Percentiles rank a stretch among this genome's conserved stretches.
Conservation (phyloP, 352 stramenopile species). For the Aphanomyces euteiches region DNA sequence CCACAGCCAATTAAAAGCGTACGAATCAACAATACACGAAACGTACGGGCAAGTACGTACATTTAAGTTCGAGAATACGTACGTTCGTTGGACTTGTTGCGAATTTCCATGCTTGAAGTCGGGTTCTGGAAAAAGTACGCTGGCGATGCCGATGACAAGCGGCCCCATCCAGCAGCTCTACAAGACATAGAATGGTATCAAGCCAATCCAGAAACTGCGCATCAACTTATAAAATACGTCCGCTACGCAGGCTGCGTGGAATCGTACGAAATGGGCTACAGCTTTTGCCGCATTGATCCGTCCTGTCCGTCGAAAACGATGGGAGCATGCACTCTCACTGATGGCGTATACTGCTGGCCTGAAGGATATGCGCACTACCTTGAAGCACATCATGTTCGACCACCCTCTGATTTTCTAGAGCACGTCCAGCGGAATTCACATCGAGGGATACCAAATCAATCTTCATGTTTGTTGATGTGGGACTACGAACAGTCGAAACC, state of each 20-base stretch:
- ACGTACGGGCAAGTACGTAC: no score
- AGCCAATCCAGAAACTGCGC: slow-evolving; percentile 31
- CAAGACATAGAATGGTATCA: slow-evolving; percentile 54
- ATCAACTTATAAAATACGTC: slow-evolving; percentile 54
- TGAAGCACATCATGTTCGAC: slow-evolving; percentile 54
- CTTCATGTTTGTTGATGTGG: slow-evolving; percentile 49
- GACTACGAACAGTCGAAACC: slow-evolving; percentile 39
- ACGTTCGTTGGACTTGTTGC: background rate
- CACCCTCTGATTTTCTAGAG: slow-evolving; percentile 51
- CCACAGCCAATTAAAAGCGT: no score
- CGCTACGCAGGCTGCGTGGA: slow-evolving; percentile 56
- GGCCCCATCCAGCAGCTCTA: slow-evolving; percentile 46
- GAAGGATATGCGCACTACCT: slow-evolving; percentile 80
- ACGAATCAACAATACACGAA: no score
- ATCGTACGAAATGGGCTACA: slow-evolving; percentile 77
- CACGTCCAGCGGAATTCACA: slow-evolving; percentile 45
- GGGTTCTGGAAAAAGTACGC: slow-evolving; percentile 46
- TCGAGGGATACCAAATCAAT: slow-evolving; percentile 32
- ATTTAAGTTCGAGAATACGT: no score
- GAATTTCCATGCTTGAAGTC: slow-evolving; percentile 35
- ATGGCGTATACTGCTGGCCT: slow-evolving; percentile 73
- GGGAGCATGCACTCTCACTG: slow-evolving; percentile 71
- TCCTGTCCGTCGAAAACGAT: slow-evolving; percentile 52
- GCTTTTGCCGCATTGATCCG: slow-evolving; percentile 60
- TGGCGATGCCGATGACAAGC: slow-evolving; percentile 31